Percentiles rank a stretch among this genome's conserved stretches.
These are phyloP conservation scores for Cutaneotrichosporon curvatum DNA, from an alignment of 1,284 basidiomycete genomes.

Conservation along the genomic window DNA sequence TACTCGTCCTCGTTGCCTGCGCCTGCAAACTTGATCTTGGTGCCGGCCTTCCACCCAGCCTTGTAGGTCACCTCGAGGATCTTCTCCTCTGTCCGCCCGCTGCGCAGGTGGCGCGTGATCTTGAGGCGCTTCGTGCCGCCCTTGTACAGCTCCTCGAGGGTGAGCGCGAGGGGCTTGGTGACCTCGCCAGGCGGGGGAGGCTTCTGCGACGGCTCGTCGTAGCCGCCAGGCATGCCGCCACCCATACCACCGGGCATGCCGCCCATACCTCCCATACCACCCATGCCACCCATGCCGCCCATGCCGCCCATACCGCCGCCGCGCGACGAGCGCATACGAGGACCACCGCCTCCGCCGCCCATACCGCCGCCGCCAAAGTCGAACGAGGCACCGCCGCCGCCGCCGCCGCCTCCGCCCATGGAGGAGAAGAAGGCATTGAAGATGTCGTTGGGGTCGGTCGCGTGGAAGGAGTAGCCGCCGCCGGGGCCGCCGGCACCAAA, in stretches of 20 bases:
- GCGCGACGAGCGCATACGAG: slow-evolving; percentile 23
- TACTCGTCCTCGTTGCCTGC: slow-evolving; percentile 73
- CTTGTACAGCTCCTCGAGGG: slow-evolving; percentile 83
- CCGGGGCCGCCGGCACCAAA: slow-evolving; percentile 48
- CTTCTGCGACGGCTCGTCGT: slow-evolving; percentile 36
- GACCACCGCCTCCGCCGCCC: slow-evolving; percentile 20
- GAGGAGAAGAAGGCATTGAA: slow-evolving; percentile 68
- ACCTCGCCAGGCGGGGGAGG: slow-evolving; percentile 55
- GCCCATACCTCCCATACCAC: slow-evolving; percentile 46
- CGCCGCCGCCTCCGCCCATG: slow-evolving; percentile 35
- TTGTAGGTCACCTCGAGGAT: slow-evolving; percentile 81
- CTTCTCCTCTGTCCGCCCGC: slow-evolving; percentile 78
- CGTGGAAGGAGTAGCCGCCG: slow-evolving; percentile 55
- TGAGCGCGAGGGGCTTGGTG: slow-evolving; percentile 73
- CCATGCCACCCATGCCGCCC: slow-evolving; percentile 50
- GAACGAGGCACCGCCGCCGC: slow-evolving; percentile 28
- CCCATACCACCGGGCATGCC: slow-evolving; percentile 49
- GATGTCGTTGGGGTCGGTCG: slow-evolving; percentile 80
- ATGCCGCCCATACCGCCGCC: slow-evolving; percentile 47
- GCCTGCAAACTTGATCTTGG: slow-evolving; percentile 80
- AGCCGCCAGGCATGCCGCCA: slow-evolving; percentile 53
- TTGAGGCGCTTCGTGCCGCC: slow-evolving; percentile 87
- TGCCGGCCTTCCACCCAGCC: slow-evolving; percentile 64
- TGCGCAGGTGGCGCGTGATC: slow-evolving; percentile 65
- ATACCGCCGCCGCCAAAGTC: slow-evolving; percentile 29